Percentiles rank a stretch among this genome's conserved stretches.
Conservation (phyloP, 139 green algal genomes). For the Asterochloris sp. region DNA sequence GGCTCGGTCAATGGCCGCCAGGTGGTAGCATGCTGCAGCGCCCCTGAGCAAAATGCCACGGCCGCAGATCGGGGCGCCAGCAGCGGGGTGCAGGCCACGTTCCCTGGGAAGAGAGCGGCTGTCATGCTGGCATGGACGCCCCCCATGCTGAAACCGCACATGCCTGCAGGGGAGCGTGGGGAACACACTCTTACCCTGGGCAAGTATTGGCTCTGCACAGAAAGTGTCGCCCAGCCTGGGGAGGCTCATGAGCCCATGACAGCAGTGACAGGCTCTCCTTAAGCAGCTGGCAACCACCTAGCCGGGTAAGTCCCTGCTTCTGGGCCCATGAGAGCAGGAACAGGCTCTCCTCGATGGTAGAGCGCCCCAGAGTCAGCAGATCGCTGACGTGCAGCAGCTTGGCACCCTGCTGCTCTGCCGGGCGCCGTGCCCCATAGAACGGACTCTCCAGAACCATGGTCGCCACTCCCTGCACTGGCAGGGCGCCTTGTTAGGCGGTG, state of each 20-base stretch:
- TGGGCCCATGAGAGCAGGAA: constrained; percentile 66
- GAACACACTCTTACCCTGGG: no score
- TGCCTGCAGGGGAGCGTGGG: constrained; percentile 32
- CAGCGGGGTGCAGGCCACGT: constrained; percentile 62
- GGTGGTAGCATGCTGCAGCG: constrained; percentile 55
- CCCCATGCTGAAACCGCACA: constrained; percentile 83
- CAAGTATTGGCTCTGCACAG: neutral
- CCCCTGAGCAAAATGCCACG: constrained; percentile 71
- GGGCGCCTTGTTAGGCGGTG: no score
- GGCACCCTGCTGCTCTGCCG: constrained; percentile 60
- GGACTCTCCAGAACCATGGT: constrained; percentile 75
- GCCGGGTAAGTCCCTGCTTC: constrained; percentile 33
- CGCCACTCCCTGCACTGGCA: constrained; percentile 51
- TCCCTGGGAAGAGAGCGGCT: constrained; percentile 56
- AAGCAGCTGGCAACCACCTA: constrained; percentile 29
- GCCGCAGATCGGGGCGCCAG: constrained; percentile 75
- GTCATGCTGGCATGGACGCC: constrained; percentile 87
- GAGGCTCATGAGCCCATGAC: no score
- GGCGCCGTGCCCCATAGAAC: constrained; percentile 72
- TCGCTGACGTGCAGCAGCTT: constrained; percentile 79
- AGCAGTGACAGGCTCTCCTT: no score
- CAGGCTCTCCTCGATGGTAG: constrained; percentile 80
- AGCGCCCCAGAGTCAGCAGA: constrained; percentile 74
- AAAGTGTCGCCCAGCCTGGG: neutral
- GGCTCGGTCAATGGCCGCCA: constrained; percentile 36